Conservation (phyloP, 352 stramenopile genomes). For the Stramenopiles sp. region DNA sequence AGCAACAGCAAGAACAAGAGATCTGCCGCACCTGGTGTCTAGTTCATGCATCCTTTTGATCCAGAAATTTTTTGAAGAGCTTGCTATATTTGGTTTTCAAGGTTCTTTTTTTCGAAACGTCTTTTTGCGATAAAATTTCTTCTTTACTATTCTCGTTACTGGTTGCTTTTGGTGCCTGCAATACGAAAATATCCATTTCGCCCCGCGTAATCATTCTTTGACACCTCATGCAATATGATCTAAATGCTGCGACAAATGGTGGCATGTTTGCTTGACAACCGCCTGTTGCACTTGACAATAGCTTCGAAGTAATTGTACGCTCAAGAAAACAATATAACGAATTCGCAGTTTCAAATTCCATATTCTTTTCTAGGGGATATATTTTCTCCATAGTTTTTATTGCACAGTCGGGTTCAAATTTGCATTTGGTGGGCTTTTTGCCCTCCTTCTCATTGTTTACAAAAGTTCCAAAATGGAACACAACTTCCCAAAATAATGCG, state of each 20-base stretch:
- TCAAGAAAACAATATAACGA: neutral
- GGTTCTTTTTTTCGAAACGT: neutral
- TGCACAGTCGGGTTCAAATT: neutral
- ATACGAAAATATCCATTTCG: neutral
- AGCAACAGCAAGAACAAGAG: no score
- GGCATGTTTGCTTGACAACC: neutral
- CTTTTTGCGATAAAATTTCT: neutral
- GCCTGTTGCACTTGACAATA: neutral
- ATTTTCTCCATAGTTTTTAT: neutral
- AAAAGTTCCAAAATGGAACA: neutral
- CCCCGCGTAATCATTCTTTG: neutral
- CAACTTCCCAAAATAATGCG: neutral
- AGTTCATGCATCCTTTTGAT: neutral
- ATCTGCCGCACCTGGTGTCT: no score
- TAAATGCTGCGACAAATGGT: neutral
- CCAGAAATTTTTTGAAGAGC: neutral
- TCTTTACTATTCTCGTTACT: neutral
- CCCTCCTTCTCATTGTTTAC: neutral
- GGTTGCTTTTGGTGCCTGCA: neutral
- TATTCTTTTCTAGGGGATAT: neutral
- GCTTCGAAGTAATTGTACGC: neutral
- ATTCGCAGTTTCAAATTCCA: neutral
- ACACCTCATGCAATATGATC: neutral
- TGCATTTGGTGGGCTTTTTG: no score
- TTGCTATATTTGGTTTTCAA: neutral